Conservation (phyloP, 106 monocot species). For the Dendrobium huoshanense region DNA sequence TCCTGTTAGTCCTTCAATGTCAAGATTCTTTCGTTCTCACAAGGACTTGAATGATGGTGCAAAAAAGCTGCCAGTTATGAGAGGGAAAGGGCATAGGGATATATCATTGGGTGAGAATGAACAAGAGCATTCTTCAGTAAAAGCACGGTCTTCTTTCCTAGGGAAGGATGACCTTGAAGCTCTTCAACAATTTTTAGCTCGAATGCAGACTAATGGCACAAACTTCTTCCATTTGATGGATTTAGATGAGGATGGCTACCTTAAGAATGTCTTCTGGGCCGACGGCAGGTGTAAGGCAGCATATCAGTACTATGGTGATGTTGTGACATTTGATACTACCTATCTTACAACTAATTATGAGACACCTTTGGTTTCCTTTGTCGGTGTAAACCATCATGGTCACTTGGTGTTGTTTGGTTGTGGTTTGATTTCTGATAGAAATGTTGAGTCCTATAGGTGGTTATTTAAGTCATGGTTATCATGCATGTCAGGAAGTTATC, state of each 20-base stretch:
- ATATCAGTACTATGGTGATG: conserved; percentile 39
- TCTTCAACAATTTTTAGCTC: conserved; percentile 29
- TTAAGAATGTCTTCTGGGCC: conserved; percentile 46
- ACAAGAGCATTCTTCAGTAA: conserved; percentile 16
- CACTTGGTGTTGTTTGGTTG: conserved; percentile 37
- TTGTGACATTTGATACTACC: conserved; percentile 31
- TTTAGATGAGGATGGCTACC: conserved; percentile 26
- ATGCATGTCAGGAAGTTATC: conserved; percentile 30
- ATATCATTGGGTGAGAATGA: conserved; percentile 18
- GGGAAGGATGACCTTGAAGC: conserved; percentile 26
- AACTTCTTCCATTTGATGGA: conserved; percentile 49
- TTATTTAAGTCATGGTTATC: conserved; percentile 32
- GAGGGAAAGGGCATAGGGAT: conserved; percentile 28
- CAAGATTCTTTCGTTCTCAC: conserved; percentile 38
- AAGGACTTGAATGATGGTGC: conserved; percentile 26
- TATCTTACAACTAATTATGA: conserved; percentile 31
- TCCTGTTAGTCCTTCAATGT: conserved; percentile 45
- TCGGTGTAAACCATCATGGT: conserved; percentile 47
- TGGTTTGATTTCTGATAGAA: conserved; percentile 31
- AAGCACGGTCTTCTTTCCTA: conserved; percentile 9
- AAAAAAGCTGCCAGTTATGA: conserved; percentile 28
- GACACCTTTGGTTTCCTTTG: conserved; percentile 31
- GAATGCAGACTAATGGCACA: conserved; percentile 25
- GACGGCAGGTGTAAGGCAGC: conserved; percentile 35
- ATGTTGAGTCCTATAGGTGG: conserved; percentile 21